These are phyloP conservation scores for Diatrype stigma DNA, from an alignment of 2,329 filamentous ascomycete genomes.

Conservation along the genomic window DNA sequence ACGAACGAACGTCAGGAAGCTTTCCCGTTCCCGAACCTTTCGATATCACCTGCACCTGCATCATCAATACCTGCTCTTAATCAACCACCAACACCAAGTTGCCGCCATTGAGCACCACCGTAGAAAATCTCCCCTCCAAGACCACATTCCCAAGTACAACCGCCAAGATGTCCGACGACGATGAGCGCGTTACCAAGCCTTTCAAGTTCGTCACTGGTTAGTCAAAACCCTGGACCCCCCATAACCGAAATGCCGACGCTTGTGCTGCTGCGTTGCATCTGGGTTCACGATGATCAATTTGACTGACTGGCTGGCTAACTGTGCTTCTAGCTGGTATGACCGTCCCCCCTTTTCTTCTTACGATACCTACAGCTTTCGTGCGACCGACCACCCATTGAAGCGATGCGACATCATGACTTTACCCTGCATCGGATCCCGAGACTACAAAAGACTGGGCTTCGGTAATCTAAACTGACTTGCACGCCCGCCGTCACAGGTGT, in stretches of 20 bases:
- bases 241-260: neutral
- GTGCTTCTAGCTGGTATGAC: conserved; percentile 40
- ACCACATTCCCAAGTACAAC: conserved; percentile 27
- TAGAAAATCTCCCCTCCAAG: conserved; percentile 23
- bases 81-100: conserved; percentile 21
- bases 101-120: conserved; percentile 31
- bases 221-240: conserved; percentile 29
- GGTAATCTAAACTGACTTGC: too few relatives aligned
- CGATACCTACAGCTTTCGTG: conserved; percentile 2
- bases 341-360: conserved; percentile 8
- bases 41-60: conserved; percentile 15
- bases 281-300: neutral
- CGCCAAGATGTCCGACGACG: conserved; percentile 85
- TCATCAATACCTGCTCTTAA: conserved; percentile 34
- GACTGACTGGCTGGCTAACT: neutral
- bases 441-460: too few relatives aligned
- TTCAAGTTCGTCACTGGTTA: conserved; percentile 99
- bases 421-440: too few relatives aligned
- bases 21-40: conserved; percentile 10
- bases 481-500: conserved; percentile 61
- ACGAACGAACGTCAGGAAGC: conserved; percentile 12
- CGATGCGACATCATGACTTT: too few relatives aligned
- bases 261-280: neutral
- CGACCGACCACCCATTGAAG: conserved; percentile 5
- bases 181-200: conserved; percentile 88